Conservation (phyloP, 345 rosid genomes). For the Camelina hispida region DNA sequence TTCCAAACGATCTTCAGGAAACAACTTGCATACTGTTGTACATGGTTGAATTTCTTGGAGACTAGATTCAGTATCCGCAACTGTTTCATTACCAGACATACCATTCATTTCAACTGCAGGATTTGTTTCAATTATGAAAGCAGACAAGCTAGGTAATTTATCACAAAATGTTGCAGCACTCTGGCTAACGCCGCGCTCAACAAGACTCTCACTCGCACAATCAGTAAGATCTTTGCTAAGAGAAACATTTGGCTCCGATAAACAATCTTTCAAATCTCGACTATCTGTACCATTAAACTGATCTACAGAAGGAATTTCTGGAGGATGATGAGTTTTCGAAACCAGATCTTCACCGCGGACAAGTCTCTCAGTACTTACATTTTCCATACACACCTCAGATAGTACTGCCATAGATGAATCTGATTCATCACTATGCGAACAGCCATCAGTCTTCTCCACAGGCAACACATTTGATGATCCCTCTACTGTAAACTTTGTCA, state of each 20-base stretch:
- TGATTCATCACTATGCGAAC: constrained; percentile 41
- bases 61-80: constrained; percentile 34
- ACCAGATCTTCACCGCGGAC: constrained; percentile 46
- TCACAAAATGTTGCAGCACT: constrained; percentile 43
- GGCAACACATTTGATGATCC: constrained; percentile 40
- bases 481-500: constrained; percentile 33
- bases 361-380: constrained; percentile 42
- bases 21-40: constrained; percentile 35
- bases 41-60: constrained; percentile 41
- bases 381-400: constrained; percentile 38
- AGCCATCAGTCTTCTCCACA: constrained; percentile 38
- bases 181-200: constrained; percentile 45
- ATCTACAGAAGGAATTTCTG: constrained; percentile 33
- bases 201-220: constrained; percentile 36
- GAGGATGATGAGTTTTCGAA: constrained; percentile 47
- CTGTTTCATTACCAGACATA: constrained; percentile 37
- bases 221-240: constrained; percentile 36
- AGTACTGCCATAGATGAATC: constrained; percentile 48
- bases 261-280: constrained; percentile 40
- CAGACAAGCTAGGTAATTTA: constrained; percentile 42
- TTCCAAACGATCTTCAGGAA: constrained; percentile 36
- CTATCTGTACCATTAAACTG: constrained; percentile 31
- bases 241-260: constrained; percentile 43
- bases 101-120: constrained; percentile 40
- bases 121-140: constrained; percentile 36